phyloP scores from a whole-genome alignment of 1,284 basidiomycete genomes.

The Ganoderma sinense region DNA sequence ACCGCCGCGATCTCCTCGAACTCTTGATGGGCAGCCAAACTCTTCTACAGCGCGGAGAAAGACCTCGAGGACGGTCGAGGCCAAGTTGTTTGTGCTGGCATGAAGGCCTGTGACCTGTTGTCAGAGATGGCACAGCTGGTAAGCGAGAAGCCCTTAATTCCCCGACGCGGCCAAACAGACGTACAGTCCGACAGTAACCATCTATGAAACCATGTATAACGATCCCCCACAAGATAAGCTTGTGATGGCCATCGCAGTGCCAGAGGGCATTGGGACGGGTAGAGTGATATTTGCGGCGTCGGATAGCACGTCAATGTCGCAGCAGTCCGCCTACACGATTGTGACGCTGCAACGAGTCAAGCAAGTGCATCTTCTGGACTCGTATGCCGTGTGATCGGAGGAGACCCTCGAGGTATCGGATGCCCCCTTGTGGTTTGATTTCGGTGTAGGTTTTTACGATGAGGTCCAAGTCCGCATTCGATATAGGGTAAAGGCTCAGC shows the following conservation, averaged over 20 bases:
- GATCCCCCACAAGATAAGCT: background rate
- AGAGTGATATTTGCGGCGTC: background rate
- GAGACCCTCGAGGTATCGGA: background rate
- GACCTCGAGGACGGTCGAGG: background rate
- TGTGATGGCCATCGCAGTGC: background rate
- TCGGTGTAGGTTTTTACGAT: background rate
- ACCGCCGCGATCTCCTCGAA: background rate
- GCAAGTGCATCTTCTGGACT: background rate
- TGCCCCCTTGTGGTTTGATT: background rate
- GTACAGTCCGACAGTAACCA: background rate
- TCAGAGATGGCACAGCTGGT: too few species aligned
- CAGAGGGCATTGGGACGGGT: background rate
- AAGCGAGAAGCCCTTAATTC: too few species aligned
- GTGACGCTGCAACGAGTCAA: background rate
- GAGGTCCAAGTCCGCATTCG: background rate
- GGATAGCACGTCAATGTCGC: background rate
- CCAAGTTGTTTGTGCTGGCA: background rate
- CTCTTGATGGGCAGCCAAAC: background rate
- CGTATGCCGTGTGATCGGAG: background rate
- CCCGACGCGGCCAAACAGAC: too few species aligned
- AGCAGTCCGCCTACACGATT: background rate
- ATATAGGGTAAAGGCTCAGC: background rate
- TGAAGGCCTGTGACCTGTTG: background rate
- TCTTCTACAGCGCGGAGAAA: background rate
- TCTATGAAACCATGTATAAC: background rate